These are phyloP conservation scores for Plasmodium coatneyi DNA, from an alignment of 169 alveolate species.

Conservation along the genomic window DNA sequence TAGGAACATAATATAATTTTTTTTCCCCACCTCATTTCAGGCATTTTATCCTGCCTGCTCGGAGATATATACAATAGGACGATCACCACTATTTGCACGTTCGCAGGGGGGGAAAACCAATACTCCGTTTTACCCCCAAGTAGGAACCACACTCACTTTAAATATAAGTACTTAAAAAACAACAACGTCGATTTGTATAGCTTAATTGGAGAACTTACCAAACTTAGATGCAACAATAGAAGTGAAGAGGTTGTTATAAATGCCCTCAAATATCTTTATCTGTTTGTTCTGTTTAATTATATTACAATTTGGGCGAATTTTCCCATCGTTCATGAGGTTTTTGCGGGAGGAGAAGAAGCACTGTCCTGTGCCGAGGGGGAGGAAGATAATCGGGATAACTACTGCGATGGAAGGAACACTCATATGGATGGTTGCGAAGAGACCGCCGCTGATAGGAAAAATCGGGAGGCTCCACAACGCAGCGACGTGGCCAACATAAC, in stretches of 20 bases:
- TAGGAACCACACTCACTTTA: background rate
- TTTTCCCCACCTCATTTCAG: background rate
- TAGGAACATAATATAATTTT: background rate
- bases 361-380: background rate
- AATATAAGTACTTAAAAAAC: background rate
- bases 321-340: background rate
- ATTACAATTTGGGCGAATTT: background rate
- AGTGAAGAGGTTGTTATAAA: constrained; percentile 29
- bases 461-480: background rate
- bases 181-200: constrained; percentile 29
- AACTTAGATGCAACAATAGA: background rate
- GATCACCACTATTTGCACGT: constrained; percentile 5
- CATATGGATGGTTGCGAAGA: background rate
- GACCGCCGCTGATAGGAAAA: background rate
- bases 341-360: background rate
- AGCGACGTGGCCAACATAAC: background rate
- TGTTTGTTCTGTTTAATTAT: constrained; percentile 43
- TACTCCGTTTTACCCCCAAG: constrained; percentile 4
- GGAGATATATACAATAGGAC: constrained; percentile 56
- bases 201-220: constrained; percentile 22
- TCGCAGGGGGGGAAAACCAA: background rate
- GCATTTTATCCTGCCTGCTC: constrained; percentile 36
- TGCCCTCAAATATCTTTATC: constrained; percentile 19
- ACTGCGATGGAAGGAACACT: background rate
- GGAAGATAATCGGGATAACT: background rate